A percentile compares a stretch with the other conserved stretches of the same genome.
These are phyloP conservation scores for Cryptococcus hybrid DNA, from an alignment of 1,284 basidiomycete species.

Conservation along the genomic window DNA sequence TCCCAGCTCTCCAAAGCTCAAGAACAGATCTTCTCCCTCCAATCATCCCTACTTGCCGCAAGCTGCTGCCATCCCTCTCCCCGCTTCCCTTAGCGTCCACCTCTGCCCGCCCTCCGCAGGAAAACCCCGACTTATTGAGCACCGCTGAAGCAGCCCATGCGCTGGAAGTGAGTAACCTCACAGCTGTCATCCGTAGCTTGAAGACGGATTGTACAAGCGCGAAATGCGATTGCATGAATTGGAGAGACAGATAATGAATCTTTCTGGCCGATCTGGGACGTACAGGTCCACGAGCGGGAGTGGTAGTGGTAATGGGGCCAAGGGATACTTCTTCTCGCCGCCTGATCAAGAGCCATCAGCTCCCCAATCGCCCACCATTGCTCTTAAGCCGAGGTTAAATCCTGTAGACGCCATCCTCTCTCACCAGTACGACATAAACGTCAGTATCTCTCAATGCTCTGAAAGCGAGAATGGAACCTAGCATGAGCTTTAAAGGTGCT, in stretches of 20 bases:
- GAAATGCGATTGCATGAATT: constrained; percentile 66
- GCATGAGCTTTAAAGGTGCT: neutral
- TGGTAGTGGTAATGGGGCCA: neutral
- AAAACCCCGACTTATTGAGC: constrained; percentile 5
- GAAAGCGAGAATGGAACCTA: constrained; percentile 75
- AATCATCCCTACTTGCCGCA: neutral
- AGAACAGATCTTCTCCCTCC: neutral
- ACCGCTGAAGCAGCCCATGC: constrained; percentile 62
- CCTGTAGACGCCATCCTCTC: constrained; percentile 64
- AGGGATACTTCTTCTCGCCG: constrained; percentile 15
- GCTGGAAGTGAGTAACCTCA: constrained; percentile 72
- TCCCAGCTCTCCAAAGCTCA: constrained; percentile 7
- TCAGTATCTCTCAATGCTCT: constrained; percentile 81
- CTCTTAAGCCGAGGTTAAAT: neutral
- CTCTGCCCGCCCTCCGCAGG: neutral
- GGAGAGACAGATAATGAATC: constrained; percentile 58
- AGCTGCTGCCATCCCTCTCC: constrained; percentile 1
- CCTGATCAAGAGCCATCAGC: constrained; percentile 4
- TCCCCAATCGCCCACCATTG: neutral
- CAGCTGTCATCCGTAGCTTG: constrained; percentile 69
- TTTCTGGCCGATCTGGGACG: neutral
- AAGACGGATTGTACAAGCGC: constrained; percentile 68
- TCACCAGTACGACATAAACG: constrained; percentile 75
- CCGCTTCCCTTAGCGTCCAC: neutral
- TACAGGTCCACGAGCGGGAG: neutral